Evolutionary conservation across 2,329 filamentous ascomycete genomes (phyloP).

Genomic region (Diplodia corticola): DNA sequence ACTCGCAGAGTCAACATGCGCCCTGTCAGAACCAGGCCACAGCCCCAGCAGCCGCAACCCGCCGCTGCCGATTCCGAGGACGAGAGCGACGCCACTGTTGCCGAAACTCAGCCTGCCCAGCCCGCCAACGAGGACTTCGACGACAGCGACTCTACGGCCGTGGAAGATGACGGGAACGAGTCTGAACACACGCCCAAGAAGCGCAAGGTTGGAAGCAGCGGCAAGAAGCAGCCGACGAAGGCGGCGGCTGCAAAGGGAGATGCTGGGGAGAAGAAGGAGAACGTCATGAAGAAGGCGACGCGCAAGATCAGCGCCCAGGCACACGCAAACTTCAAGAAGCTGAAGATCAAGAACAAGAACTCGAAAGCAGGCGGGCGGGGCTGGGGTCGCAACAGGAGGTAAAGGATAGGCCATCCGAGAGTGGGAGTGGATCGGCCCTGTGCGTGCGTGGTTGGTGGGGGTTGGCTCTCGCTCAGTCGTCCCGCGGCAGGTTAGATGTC

Average conservation of each 20-base stretch:
- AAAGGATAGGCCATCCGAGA: not conserved
- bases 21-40: constrained; percentile 22
- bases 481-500: not conserved
- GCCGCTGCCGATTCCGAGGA: constrained; percentile 39
- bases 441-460: not conserved
- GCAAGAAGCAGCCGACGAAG: constrained; percentile 22
- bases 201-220: not conserved
- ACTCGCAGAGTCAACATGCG: constrained; percentile 65
- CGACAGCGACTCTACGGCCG: constrained; percentile 37
- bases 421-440: not conserved
- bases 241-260: constrained; percentile 30
- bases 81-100: constrained; percentile 33
- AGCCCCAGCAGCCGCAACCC: constrained; percentile 29
- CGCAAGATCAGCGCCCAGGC: constrained; percentile 49
- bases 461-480: not conserved
- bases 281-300: constrained; percentile 40
- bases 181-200: constrained; percentile 24
- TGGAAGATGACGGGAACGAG: constrained; percentile 31
- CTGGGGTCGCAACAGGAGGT: constrained; percentile 22
- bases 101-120: constrained; percentile 42
- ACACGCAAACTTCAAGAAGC: constrained; percentile 50
- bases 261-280: constrained; percentile 28
- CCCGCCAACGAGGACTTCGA: not conserved
- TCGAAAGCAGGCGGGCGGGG: constrained; percentile 13
- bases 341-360: constrained; percentile 53